These are phyloP conservation scores for Geranomyces michiganensis DNA, from an alignment of 192 early-diverging fungal genomes.

Conservation along the genomic window DNA sequence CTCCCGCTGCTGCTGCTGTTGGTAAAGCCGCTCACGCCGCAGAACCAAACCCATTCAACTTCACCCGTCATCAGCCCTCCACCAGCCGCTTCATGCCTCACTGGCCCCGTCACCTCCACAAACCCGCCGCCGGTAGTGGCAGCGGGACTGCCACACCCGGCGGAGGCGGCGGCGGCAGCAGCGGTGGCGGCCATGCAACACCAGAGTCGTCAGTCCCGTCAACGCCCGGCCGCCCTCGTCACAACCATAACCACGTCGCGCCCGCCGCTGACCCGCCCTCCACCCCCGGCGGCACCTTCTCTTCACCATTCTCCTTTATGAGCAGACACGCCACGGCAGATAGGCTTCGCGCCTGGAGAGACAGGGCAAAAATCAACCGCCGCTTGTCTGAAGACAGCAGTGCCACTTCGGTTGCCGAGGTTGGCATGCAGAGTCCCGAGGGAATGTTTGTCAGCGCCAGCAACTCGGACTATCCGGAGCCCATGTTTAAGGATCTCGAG, in stretches of 20 bases:
- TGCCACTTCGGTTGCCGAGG: not conserved
- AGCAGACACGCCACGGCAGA: conserved; percentile 3
- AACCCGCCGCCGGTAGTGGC: not conserved
- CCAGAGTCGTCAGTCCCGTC: not conserved
- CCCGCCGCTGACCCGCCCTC: not conserved
- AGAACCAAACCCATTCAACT: conserved; percentile 7
- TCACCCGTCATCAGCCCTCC: not conserved
- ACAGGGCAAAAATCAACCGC: not conserved
- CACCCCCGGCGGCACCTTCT: not conserved
- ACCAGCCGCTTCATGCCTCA: not conserved
- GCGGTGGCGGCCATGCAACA: not conserved
- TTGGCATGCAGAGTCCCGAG: conserved; percentile 12
- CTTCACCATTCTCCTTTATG: conserved; percentile 5
- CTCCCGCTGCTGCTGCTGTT: no score
- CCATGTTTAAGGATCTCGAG: conserved; percentile 32
- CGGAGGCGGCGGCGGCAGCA: not conserved
- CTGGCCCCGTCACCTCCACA: not conserved
- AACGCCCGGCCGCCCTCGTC: not conserved
- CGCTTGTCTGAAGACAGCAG: not conserved
- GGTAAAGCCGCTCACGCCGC: not conserved
- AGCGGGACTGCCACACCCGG: not conserved
- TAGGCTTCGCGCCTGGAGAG: conserved; percentile 17
- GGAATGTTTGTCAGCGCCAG: conserved; percentile 27
- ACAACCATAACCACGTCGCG: no score
- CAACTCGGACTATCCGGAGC: conserved; percentile 29